phyloP scores from a whole-genome alignment of 1,284 basidiomycete genomes.

The Malassezia pachydermatis region DNA sequence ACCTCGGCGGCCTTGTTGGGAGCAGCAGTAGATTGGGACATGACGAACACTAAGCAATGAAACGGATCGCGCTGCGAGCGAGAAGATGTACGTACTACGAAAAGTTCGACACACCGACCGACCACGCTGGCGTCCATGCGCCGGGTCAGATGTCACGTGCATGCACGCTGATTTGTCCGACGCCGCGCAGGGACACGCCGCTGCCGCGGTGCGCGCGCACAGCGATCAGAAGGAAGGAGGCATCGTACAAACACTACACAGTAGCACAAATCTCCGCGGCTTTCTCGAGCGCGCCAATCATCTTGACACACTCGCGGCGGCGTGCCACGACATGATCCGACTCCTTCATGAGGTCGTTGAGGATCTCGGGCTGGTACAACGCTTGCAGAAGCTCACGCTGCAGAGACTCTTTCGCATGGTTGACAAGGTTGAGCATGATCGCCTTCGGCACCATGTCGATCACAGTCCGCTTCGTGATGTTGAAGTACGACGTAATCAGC shows the following conservation, averaged over 20 bases:
- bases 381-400: constrained; percentile 67
- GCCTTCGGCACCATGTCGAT: constrained; percentile 97
- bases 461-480: constrained; percentile 84
- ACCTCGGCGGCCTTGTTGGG: constrained; percentile 38
- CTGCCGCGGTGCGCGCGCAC: constrained; percentile 4
- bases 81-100: background rate
- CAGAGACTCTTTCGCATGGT: constrained; percentile 80
- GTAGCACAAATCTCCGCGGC: constrained; percentile 45
- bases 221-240: too few species aligned
- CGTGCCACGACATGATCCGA: constrained; percentile 44
- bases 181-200: background rate
- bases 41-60: constrained; percentile 4
- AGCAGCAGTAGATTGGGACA: constrained; percentile 13
- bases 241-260: too few species aligned
- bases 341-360: constrained; percentile 47
- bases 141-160: too few species aligned
- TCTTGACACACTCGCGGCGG: constrained; percentile 46
- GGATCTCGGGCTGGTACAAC: constrained; percentile 41
- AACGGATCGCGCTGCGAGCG: background rate
- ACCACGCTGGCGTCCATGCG: too few species aligned
- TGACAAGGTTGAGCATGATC: constrained; percentile 85
- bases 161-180: too few species aligned
- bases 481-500: constrained; percentile 41
- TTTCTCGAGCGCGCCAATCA: constrained; percentile 45
- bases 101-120: too few species aligned